These are phyloP conservation scores for Amanita pallidorosea DNA, from an alignment of 768 basidiomycete species.

Conservation along the genomic window DNA sequence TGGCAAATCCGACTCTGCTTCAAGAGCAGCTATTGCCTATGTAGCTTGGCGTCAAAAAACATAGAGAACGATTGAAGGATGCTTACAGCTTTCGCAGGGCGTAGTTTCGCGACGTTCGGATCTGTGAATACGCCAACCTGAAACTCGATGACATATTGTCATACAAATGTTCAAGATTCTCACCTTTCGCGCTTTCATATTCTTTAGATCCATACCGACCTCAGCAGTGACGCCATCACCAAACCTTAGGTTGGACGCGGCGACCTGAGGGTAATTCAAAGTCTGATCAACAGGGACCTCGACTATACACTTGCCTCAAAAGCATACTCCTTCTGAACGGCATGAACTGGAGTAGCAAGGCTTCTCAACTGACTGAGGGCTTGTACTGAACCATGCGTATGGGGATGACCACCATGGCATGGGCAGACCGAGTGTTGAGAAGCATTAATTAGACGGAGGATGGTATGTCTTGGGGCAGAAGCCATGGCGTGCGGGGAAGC, in stretches of 20 bases:
- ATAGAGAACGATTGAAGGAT: neutral
- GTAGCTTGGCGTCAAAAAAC: neutral
- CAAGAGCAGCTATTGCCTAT: slow-evolving; percentile 72
- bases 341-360: slow-evolving; percentile 69
- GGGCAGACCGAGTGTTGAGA: slow-evolving; percentile 69
- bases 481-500: slow-evolving; percentile 22
- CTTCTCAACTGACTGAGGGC: slow-evolving; percentile 55
- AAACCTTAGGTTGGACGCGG: slow-evolving; percentile 81
- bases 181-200: slow-evolving; percentile 85
- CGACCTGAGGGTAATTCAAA: slow-evolving; percentile 37
- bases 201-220: slow-evolving; percentile 90
- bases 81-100: slow-evolving; percentile 67
- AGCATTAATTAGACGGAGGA: slow-evolving; percentile 66
- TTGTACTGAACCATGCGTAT: slow-evolving; percentile 30
- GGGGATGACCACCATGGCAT: slow-evolving; percentile 55
- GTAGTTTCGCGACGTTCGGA: slow-evolving; percentile 68
- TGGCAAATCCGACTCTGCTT: slow-evolving; percentile 61
- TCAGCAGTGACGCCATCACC: slow-evolving; percentile 85
- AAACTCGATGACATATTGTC: neutral
- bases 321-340: slow-evolving; percentile 77
- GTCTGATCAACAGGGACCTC: neutral
- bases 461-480: slow-evolving; percentile 46
- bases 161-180: neutral
- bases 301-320: slow-evolving; percentile 51
- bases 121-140: slow-evolving; percentile 95